phyloP scores from a whole-genome alignment of 495 filamentous ascomycete genomes.

The Podospora conica region DNA sequence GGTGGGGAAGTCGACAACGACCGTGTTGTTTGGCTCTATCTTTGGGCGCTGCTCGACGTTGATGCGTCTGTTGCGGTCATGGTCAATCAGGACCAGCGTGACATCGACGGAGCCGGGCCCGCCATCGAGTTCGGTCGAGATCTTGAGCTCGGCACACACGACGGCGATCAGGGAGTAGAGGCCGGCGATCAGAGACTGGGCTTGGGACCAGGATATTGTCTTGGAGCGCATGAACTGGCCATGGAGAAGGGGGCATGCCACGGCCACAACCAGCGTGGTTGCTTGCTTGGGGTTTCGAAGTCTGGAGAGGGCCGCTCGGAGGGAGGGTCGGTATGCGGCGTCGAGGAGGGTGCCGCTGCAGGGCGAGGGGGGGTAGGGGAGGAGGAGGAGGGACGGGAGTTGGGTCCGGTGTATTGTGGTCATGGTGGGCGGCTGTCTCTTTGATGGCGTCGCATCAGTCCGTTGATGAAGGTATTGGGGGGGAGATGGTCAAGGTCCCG shows the following conservation, averaged over 20 bases:
- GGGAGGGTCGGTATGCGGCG: conserved; percentile 52
- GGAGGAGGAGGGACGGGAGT: conserved; percentile 49
- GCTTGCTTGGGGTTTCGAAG: conserved; percentile 35
- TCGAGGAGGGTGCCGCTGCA: conserved; percentile 40
- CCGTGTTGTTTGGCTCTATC: conserved; percentile 39
- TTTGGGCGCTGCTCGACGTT: conserved; percentile 22
- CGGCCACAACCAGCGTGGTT: conserved; percentile 46
- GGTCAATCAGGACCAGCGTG: conserved; percentile 65
- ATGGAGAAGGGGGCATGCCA: conserved; percentile 48
- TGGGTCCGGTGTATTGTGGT: neutral
- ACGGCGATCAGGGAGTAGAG: conserved; percentile 72
- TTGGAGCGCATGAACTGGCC: conserved; percentile 40
- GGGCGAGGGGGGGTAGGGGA: conserved; percentile 50
- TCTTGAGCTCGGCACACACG: conserved; percentile 53
- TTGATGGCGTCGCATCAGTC: neutral
- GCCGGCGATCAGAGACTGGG: conserved; percentile 65
- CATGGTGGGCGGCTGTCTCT: neutral
- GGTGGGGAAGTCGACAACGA: conserved; percentile 58
- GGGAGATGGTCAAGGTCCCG: neutral
- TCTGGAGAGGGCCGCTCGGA: conserved; percentile 41
- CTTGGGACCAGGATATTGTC: conserved; percentile 49
- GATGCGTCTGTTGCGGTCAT: conserved; percentile 38
- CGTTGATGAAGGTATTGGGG: neutral
- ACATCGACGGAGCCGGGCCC: conserved; percentile 69
- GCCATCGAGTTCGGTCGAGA: conserved; percentile 53